phyloP scores from a whole-genome alignment of 1,139 yeast genomes.

The Pichia sp. region DNA sequence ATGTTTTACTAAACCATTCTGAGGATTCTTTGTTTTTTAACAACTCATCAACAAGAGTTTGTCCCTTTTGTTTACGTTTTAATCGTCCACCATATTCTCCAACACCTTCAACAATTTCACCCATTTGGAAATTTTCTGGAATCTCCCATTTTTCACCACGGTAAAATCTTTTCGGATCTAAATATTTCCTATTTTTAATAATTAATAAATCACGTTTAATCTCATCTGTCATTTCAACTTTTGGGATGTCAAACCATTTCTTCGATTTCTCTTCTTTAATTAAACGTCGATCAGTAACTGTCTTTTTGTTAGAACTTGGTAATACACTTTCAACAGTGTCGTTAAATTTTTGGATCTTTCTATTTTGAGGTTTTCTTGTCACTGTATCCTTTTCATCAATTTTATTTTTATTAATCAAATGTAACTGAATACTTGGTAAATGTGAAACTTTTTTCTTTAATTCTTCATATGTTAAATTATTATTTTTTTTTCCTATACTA shows the following conservation, averaged over 20 bases:
- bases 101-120: constrained; percentile 79
- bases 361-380: constrained; percentile 6
- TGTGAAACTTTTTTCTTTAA: constrained; percentile 20
- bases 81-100: constrained; percentile 72
- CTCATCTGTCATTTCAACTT: constrained; percentile 68
- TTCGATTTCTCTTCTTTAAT: constrained; percentile 33
- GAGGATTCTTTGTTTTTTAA: constrained; percentile 65
- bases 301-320: constrained; percentile 20
- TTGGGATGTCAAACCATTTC: constrained; percentile 82
- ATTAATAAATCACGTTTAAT: constrained; percentile 73
- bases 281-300: constrained; percentile 33
- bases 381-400: neutral
- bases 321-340: constrained; percentile 42
- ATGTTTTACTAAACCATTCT: constrained; percentile 80
- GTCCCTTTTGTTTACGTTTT: constrained; percentile 65
- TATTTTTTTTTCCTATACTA: neutral
- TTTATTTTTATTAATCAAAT: no score
- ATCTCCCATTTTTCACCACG: constrained; percentile 78
- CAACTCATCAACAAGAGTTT: constrained; percentile 75
- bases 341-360: constrained; percentile 30
- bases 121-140: constrained; percentile 82
- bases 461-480: constrained; percentile 20
- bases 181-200: constrained; percentile 78
- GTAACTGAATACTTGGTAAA: constrained; percentile 21
- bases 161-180: constrained; percentile 94